Evolutionary conservation across 768 basidiomycete species (phyloP).

Genomic region (Trametes gibbosa): DNA sequence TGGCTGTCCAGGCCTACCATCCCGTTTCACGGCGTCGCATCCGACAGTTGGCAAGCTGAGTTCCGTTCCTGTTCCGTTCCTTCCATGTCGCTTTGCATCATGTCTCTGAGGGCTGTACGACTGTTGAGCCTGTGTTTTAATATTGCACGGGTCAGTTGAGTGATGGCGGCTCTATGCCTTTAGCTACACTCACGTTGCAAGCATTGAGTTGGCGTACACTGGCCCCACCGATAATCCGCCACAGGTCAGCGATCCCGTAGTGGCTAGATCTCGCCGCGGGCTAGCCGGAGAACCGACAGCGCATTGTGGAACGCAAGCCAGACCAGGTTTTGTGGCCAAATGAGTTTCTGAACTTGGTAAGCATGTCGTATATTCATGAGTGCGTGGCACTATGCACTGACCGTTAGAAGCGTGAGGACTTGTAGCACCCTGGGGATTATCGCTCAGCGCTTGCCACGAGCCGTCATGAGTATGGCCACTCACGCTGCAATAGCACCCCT

Average conservation of each 20-base stretch:
- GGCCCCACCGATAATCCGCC: not conserved
- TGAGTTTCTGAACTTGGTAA: not conserved
- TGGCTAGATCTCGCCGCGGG: not conserved
- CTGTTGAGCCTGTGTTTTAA: constrained; percentile 13
- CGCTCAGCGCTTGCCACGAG: not conserved
- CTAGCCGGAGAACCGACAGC: not conserved
- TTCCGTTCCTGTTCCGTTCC: not conserved
- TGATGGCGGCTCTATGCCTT: too few species aligned
- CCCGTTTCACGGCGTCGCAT: too few species aligned
- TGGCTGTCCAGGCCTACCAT: not conserved
- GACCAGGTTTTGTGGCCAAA: not conserved
- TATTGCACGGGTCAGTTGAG: too few species aligned
- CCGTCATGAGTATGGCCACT: not conserved
- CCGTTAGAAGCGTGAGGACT: constrained; percentile 1
- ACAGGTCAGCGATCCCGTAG: not conserved
- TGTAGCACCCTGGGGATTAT: not conserved
- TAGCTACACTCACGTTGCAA: constrained; percentile 9
- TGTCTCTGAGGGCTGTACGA: constrained; percentile 1
- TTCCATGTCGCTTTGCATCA: constrained; percentile 1
- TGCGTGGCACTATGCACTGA: not conserved
- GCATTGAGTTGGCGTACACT: constrained; percentile 15
- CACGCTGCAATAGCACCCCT: constrained; percentile 8
- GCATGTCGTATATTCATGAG: not conserved
- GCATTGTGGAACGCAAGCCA: constrained; percentile 11
- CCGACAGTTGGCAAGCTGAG: not conserved